Conservation (phyloP, 108 stramenopile genomes). For the Hondaea fermentalgiana region DNA sequence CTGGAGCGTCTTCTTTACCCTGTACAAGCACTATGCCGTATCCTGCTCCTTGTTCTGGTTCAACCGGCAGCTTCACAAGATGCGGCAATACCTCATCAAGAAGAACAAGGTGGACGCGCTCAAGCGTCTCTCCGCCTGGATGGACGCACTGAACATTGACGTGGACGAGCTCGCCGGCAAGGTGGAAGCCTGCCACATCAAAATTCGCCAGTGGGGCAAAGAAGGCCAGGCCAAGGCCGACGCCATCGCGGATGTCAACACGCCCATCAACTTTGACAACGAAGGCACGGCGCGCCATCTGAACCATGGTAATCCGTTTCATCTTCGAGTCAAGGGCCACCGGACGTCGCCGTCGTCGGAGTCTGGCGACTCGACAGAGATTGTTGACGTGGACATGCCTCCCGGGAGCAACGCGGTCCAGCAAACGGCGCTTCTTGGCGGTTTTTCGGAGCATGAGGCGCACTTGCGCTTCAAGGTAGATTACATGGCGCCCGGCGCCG, state of each 20-base stretch:
- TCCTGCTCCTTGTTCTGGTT: neutral
- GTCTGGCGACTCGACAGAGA: too few relatives aligned
- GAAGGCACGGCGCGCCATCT: neutral
- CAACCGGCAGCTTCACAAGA: conserved; percentile 6
- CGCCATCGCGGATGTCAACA: neutral
- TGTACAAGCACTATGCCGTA: conserved; percentile 15
- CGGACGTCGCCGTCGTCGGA: neutral
- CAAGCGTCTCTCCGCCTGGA: conserved; percentile 2
- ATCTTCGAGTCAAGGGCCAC: neutral
- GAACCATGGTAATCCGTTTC: neutral
- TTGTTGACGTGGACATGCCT: neutral
- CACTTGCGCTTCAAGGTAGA: neutral
- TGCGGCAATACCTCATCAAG: conserved; percentile 13
- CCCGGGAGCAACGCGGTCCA: neutral
- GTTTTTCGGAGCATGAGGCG: neutral
- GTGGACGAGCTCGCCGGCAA: conserved; percentile 9
- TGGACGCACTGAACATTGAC: conserved; percentile 11
- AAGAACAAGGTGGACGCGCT: neutral
- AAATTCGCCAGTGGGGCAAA: conserved; percentile 7
- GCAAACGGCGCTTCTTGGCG: neutral
- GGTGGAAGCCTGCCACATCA: neutral
- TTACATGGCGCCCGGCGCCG: neutral
- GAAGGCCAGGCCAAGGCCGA: conserved; percentile 3
- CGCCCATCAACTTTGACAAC: neutral
- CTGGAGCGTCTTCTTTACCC: neutral